Evolutionary conservation across 257 asterid species (phyloP), one percentile per base, ranked within the genome.

Genomic region (Leptodermis oblonga): DNA sequence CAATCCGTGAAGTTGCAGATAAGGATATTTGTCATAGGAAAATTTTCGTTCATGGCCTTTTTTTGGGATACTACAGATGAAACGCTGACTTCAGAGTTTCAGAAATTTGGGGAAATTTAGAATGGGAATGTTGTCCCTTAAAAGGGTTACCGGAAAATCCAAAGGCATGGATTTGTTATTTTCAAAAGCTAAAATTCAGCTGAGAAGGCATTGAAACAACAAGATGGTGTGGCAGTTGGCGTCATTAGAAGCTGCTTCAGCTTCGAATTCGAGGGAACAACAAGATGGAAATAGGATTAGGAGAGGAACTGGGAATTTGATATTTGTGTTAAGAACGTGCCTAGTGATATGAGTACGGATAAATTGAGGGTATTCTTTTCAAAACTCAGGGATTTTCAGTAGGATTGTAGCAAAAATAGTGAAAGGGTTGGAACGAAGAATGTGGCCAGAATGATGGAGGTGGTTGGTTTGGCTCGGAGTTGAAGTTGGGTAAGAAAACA

Each of bases 221-320:
- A 90, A 96, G 10, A 67, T 79, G 65, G 69, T 87, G 7, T 88
- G 96, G 77, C 91, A 92, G 75, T 70, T 90, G 73, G 96, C 98
- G 11, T 73, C 95, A 2, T 78, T 81, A 48, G 95, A 95, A 0
- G 70, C 89, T 13, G 36, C 73, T n/a, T n/a, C n/a, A n/a, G n/a
- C n/a, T 5, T 51, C 68, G 0, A 70, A 78, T 5, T 55, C 76
- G 39, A 68, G 85, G 23, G 81, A 75, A 63, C 83, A 76, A 79
- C 75, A 72, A 52, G 92, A 90, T 70, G 80, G 17, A 37, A 49
- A 33, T 39, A 49, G 41, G 65, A 49, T 43, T 13, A 22, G 46
- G 45, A 36, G 13, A 18, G 39, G 59, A 52, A 23, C 11, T 22
- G 66, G 22, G 17, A 70, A 41, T 58, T 60, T 73, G 34, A 92